Percentiles rank a stretch among this genome's conserved stretches.
Conservation (phyloP, 805 yeast species). For the Brettanomyces anomalus region DNA sequence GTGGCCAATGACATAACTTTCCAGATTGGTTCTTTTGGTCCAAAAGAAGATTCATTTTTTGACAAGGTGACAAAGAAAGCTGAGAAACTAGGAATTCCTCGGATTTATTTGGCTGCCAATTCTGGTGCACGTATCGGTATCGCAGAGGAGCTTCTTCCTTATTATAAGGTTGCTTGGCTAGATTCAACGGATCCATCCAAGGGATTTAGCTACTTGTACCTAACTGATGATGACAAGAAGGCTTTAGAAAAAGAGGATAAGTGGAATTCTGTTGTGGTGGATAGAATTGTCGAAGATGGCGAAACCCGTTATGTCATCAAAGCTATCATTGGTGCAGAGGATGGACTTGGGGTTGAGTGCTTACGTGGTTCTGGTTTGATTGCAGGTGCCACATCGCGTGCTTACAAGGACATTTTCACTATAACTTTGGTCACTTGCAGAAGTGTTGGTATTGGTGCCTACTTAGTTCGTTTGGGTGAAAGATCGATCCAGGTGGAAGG, state of each 20-base stretch:
- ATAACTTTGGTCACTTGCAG: conserved; percentile 98
- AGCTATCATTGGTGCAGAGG: conserved; percentile 86
- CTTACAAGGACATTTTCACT: conserved; percentile 95
- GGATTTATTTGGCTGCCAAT: conserved; percentile 93
- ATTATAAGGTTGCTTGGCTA: conserved; percentile 89
- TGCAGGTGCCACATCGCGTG: conserved; percentile 98
- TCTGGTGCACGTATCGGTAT: conserved; percentile 99
- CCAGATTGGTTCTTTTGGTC: conserved; percentile 98
- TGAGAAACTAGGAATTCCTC: conserved; percentile 83
- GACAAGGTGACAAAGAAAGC: conserved; percentile 89
- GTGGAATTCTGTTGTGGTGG: conserved; percentile 57
- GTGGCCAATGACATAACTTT: conserved; percentile 96
- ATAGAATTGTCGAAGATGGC: conserved; percentile 75
- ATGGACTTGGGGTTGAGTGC: conserved; percentile 98
- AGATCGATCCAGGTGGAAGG: conserved; percentile 99
- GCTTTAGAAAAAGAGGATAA: conserved; percentile 52
- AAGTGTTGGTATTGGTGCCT: conserved; percentile 99
- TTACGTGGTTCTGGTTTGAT: conserved; percentile 96
- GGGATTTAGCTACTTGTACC: conserved; percentile 86
- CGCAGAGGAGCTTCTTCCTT: conserved; percentile 91
- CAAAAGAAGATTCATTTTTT: conserved; percentile 88
- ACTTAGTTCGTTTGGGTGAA: conserved; percentile 95
- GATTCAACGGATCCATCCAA: conserved; percentile 63
- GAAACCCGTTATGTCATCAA: conserved; percentile 74
- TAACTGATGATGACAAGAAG: conserved; percentile 57